Base-by-base conservation (phyloP, 345 rosid genomes). In the Raphanus sativus region DNA sequence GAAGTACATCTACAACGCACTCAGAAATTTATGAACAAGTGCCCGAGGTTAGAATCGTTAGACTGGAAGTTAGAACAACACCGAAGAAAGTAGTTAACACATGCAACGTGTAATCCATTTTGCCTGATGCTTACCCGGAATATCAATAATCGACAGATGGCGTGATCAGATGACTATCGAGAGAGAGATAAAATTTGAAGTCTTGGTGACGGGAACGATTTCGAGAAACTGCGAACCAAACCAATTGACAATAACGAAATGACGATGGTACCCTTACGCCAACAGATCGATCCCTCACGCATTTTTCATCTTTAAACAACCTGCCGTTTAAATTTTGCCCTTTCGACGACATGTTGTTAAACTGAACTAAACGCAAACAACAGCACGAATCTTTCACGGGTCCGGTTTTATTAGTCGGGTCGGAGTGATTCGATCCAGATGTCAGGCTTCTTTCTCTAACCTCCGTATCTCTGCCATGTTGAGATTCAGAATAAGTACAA, bases 191-290 rank as follows among this genome's bases (percentile, higher is more conserved):
- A 16, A 16, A 6, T n/a, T 11, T 3, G 74, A 73, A 70, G 63
- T 50, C 74, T 52, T 61, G 77, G 77, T 73, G 69, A 45, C 67
- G 77, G 58, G 81, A 73, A 73, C 81, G 77, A 78, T 58, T 3
- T 9, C 10, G 1, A 6, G 8, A 4, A 71, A 21, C 73, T 24
- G 61, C 80, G 42, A 76, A 70, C 21, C n/a, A 15, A 11, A 67
- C 16, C 8, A 30, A 29, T 38, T 25, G 29, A 30, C 28, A 40
- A 25, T 0, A 6, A 0, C 2, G 32, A 24, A 26, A 40, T 59
- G 79, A 45, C 67, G 67, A 30, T 16, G 30, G 0, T 59, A 2
- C 25, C 73, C 73, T 2, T 17, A 21, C 15, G 45, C 42, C 48
- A 54, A 6, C 11, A 55, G 16, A 4, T 28, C 29, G 24, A 48